Evolutionary conservation across 495 filamentous ascomycete genomes (phyloP), one percentile per base, ranked within the genome.

Genomic region (Neurospora sp.): DNA sequence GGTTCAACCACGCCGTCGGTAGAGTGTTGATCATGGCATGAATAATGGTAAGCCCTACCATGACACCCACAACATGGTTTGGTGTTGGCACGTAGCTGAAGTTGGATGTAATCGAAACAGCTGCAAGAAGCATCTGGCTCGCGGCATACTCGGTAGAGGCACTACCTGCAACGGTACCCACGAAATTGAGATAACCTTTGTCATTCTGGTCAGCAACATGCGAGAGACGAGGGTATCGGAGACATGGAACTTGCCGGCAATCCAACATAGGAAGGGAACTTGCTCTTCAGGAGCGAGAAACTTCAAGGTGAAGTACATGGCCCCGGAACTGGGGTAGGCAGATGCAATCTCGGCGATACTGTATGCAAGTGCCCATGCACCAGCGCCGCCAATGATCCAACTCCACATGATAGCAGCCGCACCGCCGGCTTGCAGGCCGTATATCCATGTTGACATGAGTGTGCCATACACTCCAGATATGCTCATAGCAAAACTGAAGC

Each of bases 81-180:
- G 78, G 83, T 3, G 85, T 89, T 14, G 89, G 88, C 7, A 77
- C 71, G 75, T 89, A 91, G 14, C 83, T 77, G 76, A 89, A 88
- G 74, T 86, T 80, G 6, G 86, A 83, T 35, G 84, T 84, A 86
- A 92, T 92, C 7, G 87, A 88, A 14, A 90, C 87, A 18, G 88
- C 88, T 5, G 90, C 90, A 6, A 92, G 82, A 41, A 92, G 86
- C 85, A 92, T 86, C 78, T 92, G 89, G 0, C 89, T 87, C 6
- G 88, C 86, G 7, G 89, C 90, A 75, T 92, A 92, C 75, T 91
- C 90, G 2, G 89, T 88, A 0, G 88, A 89, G 8, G 90, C 90
- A 39, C 89, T 84, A 44, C 90, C 90, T 10, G 87, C 86, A 54
- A 91, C 82, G 74, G 91, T 89, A 46, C 90, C 90, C 5, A 91